Percentiles rank a stretch among this genome's conserved stretches.
phyloP scores from a whole-genome alignment of 2,329 filamentous ascomycete species.

The Amesomyces nigricolor region DNA sequence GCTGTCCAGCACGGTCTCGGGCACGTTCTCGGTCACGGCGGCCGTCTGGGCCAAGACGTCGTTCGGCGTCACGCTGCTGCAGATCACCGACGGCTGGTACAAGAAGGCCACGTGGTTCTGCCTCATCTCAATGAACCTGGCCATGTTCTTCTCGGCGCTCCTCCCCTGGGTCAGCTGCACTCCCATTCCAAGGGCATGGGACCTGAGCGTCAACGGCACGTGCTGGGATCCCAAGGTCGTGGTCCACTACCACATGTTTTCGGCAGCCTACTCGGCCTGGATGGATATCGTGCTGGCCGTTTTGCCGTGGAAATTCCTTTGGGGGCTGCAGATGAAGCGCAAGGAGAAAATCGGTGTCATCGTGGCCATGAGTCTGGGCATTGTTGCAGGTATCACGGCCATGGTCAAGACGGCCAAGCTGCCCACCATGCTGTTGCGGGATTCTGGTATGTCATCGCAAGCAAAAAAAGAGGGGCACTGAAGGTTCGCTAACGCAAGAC shows the following conservation, averaged over 20 bases:
- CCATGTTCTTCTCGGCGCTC: constrained; percentile 25
- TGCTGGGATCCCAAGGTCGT: constrained; percentile 26
- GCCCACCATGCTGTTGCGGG: constrained; percentile 9
- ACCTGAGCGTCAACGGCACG: constrained; percentile 16
- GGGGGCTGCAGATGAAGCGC: constrained; percentile 29
- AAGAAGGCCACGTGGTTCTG: constrained; percentile 30
- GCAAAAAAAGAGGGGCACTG: no score
- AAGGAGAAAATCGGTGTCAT: constrained; percentile 30
- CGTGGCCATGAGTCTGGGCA: constrained; percentile 31
- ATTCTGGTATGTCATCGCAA: constrained; percentile 14
- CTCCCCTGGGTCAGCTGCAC: constrained; percentile 27
- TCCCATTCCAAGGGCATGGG: constrained; percentile 25
- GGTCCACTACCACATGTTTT: constrained; percentile 24
- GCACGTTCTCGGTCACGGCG: constrained; percentile 29
- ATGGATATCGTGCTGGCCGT: constrained; percentile 29
- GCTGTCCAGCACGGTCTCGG: constrained; percentile 18
- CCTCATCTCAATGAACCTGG: constrained; percentile 30
- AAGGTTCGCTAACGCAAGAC: neutral
- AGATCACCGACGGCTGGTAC: constrained; percentile 29
- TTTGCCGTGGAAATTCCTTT: constrained; percentile 30
- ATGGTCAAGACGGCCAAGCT: constrained; percentile 18
- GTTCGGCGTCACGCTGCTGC: constrained; percentile 34
- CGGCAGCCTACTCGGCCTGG: constrained; percentile 23
- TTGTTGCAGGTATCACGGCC: constrained; percentile 20
- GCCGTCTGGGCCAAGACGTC: constrained; percentile 36